Base-by-base conservation (phyloP, 176 grass and related monocot genomes). In the sorghum (Sorghum bicolor) region DNA sequence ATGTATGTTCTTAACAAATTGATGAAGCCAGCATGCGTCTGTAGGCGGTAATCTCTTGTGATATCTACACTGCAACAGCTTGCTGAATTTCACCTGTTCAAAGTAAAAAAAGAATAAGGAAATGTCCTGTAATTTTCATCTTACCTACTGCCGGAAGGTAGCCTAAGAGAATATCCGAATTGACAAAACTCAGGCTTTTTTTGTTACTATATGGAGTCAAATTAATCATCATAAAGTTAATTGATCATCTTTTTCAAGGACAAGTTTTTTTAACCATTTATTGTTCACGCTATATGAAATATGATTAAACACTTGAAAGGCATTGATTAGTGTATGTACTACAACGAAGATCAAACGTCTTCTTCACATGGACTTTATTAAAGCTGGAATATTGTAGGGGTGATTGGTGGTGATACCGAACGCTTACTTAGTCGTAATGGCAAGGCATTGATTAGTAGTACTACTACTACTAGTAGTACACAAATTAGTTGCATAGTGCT, bases 321-420 rank as follows among this genome's bases (percentile, higher is more conserved):
- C 31, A 45, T 63, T 72, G 29, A 78, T 88, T 72, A 64, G 40
- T 50, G 73, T 38, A 5, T 8, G 24, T 11, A n/a, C 5, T 73
- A 32, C 47, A 61, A 19, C 48, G 34, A 73, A 74, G 67, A 80
- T 89, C 76, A 62, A 2, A 74, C 60, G 74, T 88, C 72, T 5
- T 72, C 29, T 74, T 84, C 76, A 47, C 60, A 68, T 36, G 60
- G 22, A 2, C 75, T 84, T 79, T 75, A 34, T 57, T 79, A 67
- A 84, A 84, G 34, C 34, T 55, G 33, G 58, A 30, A 44, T 72
- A 48, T 36, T 26, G 10, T 66, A 55, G n/a, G 31, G 32, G 43
- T 29, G 15, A 73, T 17, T 57, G 61, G 37, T 60, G 8, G 47
- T 5, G 36, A 28, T 67, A 67, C 29, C 8, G 3, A 67, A 29